Evolutionary conservation across 2,329 filamentous ascomycete genomes (phyloP).

Genomic region (Endothia cerciana): DNA sequence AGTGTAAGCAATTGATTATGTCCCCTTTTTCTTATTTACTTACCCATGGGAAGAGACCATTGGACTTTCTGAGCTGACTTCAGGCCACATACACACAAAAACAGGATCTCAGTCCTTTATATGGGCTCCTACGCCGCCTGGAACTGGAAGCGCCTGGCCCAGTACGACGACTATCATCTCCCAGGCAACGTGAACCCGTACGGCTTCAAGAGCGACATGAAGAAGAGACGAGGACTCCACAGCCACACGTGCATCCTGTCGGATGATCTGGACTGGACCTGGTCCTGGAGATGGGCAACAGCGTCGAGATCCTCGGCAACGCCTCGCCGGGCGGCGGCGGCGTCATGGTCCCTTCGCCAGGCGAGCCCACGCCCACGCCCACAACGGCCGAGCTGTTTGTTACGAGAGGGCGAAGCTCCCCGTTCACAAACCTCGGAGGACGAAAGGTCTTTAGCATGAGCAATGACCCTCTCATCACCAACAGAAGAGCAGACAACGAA

Average conservation of each 20-base stretch:
- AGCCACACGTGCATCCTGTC: slow-evolving; percentile 19
- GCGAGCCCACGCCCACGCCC: slow-evolving; percentile 23
- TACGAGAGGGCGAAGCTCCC: slow-evolving; percentile 14
- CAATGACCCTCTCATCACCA: slow-evolving; percentile 3
- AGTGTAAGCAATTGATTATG: too few species aligned
- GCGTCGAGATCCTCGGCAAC: slow-evolving; percentile 29
- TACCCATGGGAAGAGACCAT: too few species aligned
- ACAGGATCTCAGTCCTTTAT: slow-evolving; percentile 47
- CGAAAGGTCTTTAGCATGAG: slow-evolving; percentile 25
- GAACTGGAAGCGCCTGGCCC: slow-evolving; percentile 51
- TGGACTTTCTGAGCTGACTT: slow-evolving; percentile 28
- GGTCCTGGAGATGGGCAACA: slow-evolving; percentile 35
- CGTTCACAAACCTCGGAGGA: slow-evolving; percentile 24
- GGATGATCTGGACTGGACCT: slow-evolving; percentile 30
- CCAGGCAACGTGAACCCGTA: slow-evolving; percentile 54
- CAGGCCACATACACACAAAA: too few species aligned
- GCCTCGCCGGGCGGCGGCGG: slow-evolving; percentile 20
- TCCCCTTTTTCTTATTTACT: too few species aligned
- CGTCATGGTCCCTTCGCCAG: slow-evolving; percentile 19
- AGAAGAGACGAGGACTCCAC: slow-evolving; percentile 13
- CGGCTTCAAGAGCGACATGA: slow-evolving; percentile 43
- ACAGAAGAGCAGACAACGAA: not conserved
- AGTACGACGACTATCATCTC: slow-evolving; percentile 55
- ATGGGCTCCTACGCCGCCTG: slow-evolving; percentile 51
- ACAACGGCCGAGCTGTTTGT: not conserved